A percentile compares a stretch with the other conserved stretches of the same genome.
Evolutionary conservation across 2,329 filamentous ascomycete species (phyloP).

Genomic region (Colletotrichum truncatum): DNA sequence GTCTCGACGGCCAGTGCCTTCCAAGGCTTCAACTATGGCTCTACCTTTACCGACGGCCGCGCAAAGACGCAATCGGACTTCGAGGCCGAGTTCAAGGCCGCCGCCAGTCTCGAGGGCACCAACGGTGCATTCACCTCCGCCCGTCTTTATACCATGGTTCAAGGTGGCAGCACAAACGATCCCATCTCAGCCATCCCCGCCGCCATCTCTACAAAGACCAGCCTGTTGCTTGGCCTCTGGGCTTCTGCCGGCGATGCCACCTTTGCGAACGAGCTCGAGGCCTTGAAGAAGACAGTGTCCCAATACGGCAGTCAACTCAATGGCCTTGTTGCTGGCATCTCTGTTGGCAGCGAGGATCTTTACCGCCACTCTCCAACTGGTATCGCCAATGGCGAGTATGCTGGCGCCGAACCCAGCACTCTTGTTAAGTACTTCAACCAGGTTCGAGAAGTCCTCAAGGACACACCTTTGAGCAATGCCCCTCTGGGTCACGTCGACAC

Average conservation of each 20-base stretch:
- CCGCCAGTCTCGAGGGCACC: slow-evolving; percentile 70
- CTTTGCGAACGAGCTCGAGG: slow-evolving; percentile 78
- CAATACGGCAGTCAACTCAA: slow-evolving; percentile 75
- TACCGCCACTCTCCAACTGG: slow-evolving; percentile 82
- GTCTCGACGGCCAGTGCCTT: slow-evolving; percentile 47
- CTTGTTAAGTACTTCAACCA: slow-evolving; percentile 77
- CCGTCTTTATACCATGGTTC: slow-evolving; percentile 80
- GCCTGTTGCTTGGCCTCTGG: slow-evolving; percentile 86
- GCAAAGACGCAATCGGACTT: slow-evolving; percentile 72
- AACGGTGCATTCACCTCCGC: slow-evolving; percentile 71
- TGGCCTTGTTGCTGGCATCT: slow-evolving; percentile 80
- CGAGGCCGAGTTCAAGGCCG: slow-evolving; percentile 74
- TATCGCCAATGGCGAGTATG: slow-evolving; percentile 67
- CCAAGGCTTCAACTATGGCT: slow-evolving; percentile 80
- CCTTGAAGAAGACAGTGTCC: slow-evolving; percentile 74
- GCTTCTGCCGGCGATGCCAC: slow-evolving; percentile 70
- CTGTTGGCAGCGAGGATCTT: slow-evolving; percentile 86
- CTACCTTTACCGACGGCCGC: slow-evolving; percentile 66
- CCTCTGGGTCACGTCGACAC: slow-evolving; percentile 89
- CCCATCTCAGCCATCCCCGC: slow-evolving; percentile 81
- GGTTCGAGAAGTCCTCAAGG: slow-evolving; percentile 70
- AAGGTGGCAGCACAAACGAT: slow-evolving; percentile 71
- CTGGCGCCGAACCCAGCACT: slow-evolving; percentile 69
- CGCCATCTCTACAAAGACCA: slow-evolving; percentile 82
- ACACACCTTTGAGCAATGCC: slow-evolving; percentile 65